Conservation (phyloP, 148 eudicot genomes). For the Camellia lanceoleosa region DNA sequence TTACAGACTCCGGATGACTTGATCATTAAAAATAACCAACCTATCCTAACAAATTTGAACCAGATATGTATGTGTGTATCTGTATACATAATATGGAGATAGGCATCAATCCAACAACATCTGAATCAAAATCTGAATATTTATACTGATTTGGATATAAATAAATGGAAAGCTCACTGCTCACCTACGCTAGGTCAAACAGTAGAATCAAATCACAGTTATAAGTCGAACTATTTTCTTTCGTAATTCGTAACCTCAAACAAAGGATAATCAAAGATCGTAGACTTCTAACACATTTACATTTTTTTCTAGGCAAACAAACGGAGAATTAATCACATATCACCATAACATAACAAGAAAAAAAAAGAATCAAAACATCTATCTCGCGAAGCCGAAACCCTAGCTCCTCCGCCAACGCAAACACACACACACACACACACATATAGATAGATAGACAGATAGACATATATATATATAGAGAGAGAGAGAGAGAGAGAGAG, state of each 20-base stretch:
- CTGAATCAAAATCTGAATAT: constrained; percentile 29
- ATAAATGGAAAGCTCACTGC: too few species aligned
- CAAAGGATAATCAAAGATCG: not conserved
- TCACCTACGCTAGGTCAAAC: too few species aligned
- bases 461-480: too few species aligned
- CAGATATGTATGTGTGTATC: too few species aligned
- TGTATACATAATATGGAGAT: too few species aligned
- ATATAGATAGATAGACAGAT: not conserved
- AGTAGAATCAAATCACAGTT: not conserved
- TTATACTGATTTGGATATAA: too few species aligned
- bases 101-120: too few species aligned
- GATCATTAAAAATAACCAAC: too few species aligned
- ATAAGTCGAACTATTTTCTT: not conserved
- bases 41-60: too few species aligned
- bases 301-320: not conserved
- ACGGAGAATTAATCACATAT: not conserved
- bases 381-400: not conserved
- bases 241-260: not conserved
- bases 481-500: not conserved
- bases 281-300: not conserved
- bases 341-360: not conserved
- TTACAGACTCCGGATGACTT: too few species aligned
- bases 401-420: not conserved
- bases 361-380: not conserved
- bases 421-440: not conserved